phyloP scores from a whole-genome alignment of 2,329 filamentous ascomycete genomes.

The Fusarium liriodendri region DNA sequence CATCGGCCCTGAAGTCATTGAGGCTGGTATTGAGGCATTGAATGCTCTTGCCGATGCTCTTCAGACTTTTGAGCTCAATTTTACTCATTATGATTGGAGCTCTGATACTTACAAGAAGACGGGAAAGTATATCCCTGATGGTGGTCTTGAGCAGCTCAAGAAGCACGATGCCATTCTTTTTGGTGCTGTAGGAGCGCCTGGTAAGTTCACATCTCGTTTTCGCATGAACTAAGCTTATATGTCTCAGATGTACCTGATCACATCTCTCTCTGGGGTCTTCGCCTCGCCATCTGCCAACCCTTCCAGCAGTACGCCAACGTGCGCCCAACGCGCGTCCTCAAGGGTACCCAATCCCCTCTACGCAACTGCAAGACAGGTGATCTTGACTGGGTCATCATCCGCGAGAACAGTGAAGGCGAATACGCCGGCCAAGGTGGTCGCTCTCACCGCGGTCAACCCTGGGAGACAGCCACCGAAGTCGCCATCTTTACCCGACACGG shows the following conservation, averaged over 20 bases:
- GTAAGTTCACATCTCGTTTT: conserved; percentile 27
- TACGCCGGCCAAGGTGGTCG: conserved; percentile 74
- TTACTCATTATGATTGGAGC: conserved; percentile 74
- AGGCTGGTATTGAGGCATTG: conserved; percentile 70
- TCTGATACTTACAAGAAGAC: conserved; percentile 74
- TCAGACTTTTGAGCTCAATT: conserved; percentile 69
- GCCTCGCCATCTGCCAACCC: conserved; percentile 72
- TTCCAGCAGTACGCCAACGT: conserved; percentile 76
- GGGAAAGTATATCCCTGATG: conserved; percentile 61
- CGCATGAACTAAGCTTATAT: not conserved
- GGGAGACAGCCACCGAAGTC: conserved; percentile 72
- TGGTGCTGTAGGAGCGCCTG: conserved; percentile 71
- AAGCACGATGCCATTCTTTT: conserved; percentile 71
- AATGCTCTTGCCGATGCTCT: conserved; percentile 63
- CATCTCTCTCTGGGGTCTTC: conserved; percentile 73
- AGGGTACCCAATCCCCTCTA: conserved; percentile 68
- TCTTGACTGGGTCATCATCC: conserved; percentile 74
- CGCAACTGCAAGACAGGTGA: conserved; percentile 62
- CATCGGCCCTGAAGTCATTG: conserved; percentile 72
- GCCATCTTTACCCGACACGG: conserved; percentile 71
- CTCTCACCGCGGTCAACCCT: conserved; percentile 67
- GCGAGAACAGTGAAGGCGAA: conserved; percentile 75
- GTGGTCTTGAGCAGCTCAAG: conserved; percentile 52
- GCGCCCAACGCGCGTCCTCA: conserved; percentile 70
- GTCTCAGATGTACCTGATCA: conserved; percentile 69